These are phyloP conservation scores for Arthroderma uncinatum DNA, from an alignment of 2,329 filamentous ascomycete species.

Conservation along the genomic window DNA sequence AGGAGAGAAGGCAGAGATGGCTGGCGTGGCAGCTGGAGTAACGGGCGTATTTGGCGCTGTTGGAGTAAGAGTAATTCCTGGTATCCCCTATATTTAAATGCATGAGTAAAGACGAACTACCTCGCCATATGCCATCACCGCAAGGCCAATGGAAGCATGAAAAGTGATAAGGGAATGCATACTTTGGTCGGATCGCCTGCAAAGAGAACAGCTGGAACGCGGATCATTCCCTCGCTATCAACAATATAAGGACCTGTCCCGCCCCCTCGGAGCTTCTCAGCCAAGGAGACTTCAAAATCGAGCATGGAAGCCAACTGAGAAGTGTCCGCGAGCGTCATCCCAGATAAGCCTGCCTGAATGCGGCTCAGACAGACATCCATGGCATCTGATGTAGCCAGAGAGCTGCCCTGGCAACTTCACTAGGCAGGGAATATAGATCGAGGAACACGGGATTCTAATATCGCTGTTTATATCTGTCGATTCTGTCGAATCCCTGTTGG, in stretches of 20 bases:
- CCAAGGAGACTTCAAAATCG: neutral
- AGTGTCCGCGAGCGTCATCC: neutral
- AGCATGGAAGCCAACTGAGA: neutral
- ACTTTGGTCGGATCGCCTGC: neutral
- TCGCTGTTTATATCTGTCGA: too few relatives aligned
- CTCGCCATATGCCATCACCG: neutral
- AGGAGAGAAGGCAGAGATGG: neutral
- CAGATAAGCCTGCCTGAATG: neutral
- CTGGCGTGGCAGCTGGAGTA: neutral
- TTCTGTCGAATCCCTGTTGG: too few relatives aligned
- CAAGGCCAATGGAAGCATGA: neutral
- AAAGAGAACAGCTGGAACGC: conserved; percentile 1
- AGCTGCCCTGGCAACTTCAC: too few relatives aligned
- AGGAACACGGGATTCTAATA: neutral
- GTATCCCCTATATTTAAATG: neutral
- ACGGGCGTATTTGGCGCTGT: neutral
- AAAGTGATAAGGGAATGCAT: neutral
- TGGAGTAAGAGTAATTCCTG: neutral
- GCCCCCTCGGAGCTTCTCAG: neutral
- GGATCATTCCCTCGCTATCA: neutral
- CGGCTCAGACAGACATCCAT: neutral
- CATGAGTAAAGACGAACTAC: neutral
- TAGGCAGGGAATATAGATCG: neutral
- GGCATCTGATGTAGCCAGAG: neutral
- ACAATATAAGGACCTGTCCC: neutral